Conservation (phyloP, 2,329 filamentous ascomycete species). For the Cladophialophora yegresii region DNA sequence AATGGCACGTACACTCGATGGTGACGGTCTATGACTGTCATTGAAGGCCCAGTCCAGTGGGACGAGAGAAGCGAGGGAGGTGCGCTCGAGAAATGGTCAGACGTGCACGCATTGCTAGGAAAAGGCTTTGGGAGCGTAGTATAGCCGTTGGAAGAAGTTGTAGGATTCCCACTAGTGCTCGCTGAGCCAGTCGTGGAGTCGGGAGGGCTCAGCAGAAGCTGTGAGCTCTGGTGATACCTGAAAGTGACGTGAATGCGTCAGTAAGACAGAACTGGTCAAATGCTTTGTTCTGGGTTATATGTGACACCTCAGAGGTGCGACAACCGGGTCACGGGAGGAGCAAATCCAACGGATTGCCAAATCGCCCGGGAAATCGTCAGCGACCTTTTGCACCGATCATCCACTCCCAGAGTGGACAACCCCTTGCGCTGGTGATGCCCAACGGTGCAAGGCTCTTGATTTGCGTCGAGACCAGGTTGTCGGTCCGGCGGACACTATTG, state of each 20-base stretch:
- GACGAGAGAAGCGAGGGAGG: conserved; percentile 36
- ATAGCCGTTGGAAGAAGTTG: conserved; percentile 53
- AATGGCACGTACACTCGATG: conserved; percentile 44
- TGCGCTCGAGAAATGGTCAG: conserved; percentile 33
- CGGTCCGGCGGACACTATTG: conserved; percentile 13
- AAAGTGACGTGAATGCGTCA: conserved; percentile 19
- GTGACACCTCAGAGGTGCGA: conserved; percentile 26
- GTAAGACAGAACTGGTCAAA: conserved; percentile 22
- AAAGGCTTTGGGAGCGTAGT: conserved; percentile 44
- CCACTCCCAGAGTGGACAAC: conserved; percentile 19
- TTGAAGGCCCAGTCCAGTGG: conserved; percentile 30
- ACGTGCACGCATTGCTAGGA: conserved; percentile 36
- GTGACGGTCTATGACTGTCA: conserved; percentile 32
- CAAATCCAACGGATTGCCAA: conserved; percentile 30
- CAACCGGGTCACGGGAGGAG: conserved; percentile 33
- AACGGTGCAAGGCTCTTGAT: conserved; percentile 21
- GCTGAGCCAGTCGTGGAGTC: conserved; percentile 60
- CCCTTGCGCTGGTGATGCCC: conserved; percentile 26
- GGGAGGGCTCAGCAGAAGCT: conserved; percentile 53
- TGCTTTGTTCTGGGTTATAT: conserved; percentile 19
- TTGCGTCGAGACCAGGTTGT: conserved; percentile 4
- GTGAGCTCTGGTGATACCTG: conserved; percentile 39
- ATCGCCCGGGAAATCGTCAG: conserved; percentile 22
- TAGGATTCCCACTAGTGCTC: conserved; percentile 56
- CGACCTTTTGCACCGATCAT: conserved; percentile 14